Conservation (phyloP, 1,284 basidiomycete genomes). For the Microbotryum saponariae region DNA sequence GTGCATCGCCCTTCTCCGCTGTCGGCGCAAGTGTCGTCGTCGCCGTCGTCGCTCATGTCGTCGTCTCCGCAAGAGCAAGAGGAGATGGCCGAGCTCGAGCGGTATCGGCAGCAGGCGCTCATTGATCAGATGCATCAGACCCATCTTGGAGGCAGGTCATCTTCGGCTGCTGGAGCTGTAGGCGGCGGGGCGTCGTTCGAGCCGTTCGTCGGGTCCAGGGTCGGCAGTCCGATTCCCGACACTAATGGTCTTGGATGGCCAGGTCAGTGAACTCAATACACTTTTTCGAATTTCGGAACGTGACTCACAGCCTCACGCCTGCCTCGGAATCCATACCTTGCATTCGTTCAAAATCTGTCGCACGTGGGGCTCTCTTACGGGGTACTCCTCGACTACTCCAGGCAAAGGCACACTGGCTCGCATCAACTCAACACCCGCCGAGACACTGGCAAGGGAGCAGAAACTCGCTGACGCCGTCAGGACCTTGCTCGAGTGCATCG, state of each 20-base stretch:
- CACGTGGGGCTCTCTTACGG: background rate
- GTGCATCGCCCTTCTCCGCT: no score
- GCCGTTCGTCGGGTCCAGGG: constrained; percentile 21
- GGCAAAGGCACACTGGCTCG: constrained; percentile 84
- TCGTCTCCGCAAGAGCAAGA: no score
- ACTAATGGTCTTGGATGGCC: constrained; percentile 82
- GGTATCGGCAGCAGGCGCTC: no score
- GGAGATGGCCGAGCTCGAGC: no score
- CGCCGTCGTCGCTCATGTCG: no score
- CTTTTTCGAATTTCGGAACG: constrained; percentile 13
- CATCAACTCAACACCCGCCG: constrained; percentile 65
- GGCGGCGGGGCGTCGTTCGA: constrained; percentile 9
- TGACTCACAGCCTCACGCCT: background rate
- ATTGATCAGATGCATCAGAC: no score
- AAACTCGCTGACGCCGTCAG: constrained; percentile 78
- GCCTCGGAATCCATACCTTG: background rate
- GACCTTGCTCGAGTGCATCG: constrained; percentile 91
- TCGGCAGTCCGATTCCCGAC: constrained; percentile 28
- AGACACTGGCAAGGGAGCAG: constrained; percentile 63
- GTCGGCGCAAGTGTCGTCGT: no score
- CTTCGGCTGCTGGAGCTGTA: no score
- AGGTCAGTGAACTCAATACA: constrained; percentile 49
- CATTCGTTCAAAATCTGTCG: background rate
- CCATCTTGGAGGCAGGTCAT: no score
- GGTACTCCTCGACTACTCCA: constrained; percentile 37